Evolutionary conservation across 345 rosid species (phyloP).

Genomic region (Rhodamnia argentea): DNA sequence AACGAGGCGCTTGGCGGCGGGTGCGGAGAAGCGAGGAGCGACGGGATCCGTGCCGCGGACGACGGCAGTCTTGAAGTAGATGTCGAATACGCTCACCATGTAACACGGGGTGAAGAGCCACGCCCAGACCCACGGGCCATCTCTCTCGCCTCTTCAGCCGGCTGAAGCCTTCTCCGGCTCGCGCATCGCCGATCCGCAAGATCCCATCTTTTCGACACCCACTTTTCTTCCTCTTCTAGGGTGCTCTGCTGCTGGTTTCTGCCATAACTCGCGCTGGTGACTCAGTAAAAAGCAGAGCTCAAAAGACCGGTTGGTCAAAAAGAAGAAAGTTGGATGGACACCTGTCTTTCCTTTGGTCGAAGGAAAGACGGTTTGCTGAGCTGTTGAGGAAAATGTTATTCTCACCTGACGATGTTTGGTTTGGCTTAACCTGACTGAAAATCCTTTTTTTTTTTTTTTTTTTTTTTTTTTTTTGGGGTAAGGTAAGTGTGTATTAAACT

Average conservation of each 20-base stretch:
- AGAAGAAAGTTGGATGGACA: too few relatives aligned
- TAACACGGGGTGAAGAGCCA: conserved; percentile 69
- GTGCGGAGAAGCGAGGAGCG: conserved; percentile 55
- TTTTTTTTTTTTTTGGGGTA: too few relatives aligned
- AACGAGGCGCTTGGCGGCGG: conserved; percentile 85
- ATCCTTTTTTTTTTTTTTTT: too few relatives aligned
- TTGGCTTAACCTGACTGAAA: too few relatives aligned
- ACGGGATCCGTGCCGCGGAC: conserved; percentile 90
- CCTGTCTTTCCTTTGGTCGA: too few relatives aligned
- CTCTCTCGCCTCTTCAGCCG: conserved; percentile 57
- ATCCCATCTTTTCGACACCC: conserved; percentile 48
- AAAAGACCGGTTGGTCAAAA: neutral
- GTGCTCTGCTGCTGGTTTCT: neutral
- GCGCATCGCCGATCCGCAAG: conserved; percentile 41
- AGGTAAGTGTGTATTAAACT: too few relatives aligned
- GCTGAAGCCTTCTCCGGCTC: neutral
- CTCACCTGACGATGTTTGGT: too few relatives aligned
- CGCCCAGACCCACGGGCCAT: conserved; percentile 69
- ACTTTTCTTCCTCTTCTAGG: neutral
- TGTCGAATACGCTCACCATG: conserved; percentile 83
- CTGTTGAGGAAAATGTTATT: neutral
- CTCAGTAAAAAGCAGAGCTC: neutral
- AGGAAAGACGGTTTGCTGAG: too few relatives aligned
- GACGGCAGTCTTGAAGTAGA: conserved; percentile 86
- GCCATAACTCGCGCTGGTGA: neutral